Conservation (phyloP, 805 yeast species). For the Pachysolen tannophilus region DNA sequence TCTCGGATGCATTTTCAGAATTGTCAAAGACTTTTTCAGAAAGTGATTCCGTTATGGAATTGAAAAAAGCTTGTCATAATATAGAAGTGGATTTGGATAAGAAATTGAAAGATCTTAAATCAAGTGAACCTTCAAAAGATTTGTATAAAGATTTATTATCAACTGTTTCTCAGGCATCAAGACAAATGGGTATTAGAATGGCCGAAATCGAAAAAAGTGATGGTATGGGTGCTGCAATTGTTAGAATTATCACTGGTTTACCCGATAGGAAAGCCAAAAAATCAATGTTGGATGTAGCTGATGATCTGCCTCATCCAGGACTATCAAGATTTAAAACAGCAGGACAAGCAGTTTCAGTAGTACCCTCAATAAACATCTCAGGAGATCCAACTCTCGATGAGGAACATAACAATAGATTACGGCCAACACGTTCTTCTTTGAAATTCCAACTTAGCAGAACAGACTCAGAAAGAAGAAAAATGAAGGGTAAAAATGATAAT, state of each 20-base stretch:
- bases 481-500: no score
- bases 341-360: no score
- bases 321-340: no score
- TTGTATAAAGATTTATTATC: slow-evolving; percentile 22
- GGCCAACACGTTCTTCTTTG: slow-evolving; percentile 6
- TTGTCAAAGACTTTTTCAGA: slow-evolving; percentile 1
- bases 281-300: slow-evolving; percentile 6
- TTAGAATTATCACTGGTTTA: slow-evolving; percentile 33
- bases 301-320: no score
- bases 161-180: slow-evolving; percentile 23
- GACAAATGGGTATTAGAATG: slow-evolving; percentile 23
- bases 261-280: slow-evolving; percentile 13
- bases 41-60: slow-evolving; percentile 10
- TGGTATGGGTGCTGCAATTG: slow-evolving; percentile 29
- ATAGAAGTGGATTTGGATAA: slow-evolving; percentile 19
- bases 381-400: no score
- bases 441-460: slow-evolving; percentile 5
- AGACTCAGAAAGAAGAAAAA: no score
- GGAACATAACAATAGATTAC: no score
- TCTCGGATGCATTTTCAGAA: background rate
- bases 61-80: slow-evolving; percentile 16
- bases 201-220: slow-evolving; percentile 29
- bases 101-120: slow-evolving; percentile 15
- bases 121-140: slow-evolving; percentile 16
- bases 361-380: no score